Base-by-base conservation (phyloP, 345 rosid genomes). In the Brassica rapa region DNA sequence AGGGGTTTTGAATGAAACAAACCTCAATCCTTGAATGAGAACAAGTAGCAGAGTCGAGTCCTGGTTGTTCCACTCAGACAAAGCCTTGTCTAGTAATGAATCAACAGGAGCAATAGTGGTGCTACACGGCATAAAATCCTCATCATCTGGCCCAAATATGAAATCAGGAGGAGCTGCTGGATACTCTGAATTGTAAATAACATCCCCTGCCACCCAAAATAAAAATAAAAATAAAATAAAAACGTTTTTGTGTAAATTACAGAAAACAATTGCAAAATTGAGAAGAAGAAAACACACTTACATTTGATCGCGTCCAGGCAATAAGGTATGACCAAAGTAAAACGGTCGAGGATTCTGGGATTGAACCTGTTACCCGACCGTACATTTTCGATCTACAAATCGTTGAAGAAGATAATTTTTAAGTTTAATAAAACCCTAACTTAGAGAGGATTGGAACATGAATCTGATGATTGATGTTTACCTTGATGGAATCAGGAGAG, bases 241-340 rank as follows among this genome's bases (percentile, higher is more conserved):
- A 70, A n/a, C 6, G 3, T 11, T 33, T 11, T 33, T 19, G 41
- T 11, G 41, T 19, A 2, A 35, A 8, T 68, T 3, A 59, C 56
- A 51, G 27, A 14, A 30, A 56, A 29, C 21, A 25, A 33, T 59
- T 35, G 65, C n/a, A 49, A 32, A 33, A 33, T 0, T 66, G 63
- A 23, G 30, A 24, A 60, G 10, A 43, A 37, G 39, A 12, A 6
- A 68, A 63, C 7, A 88, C 92, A 88, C 92, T 84, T 55, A 95
- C 99, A 95, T 85, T 85, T 93, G 71, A 93, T 82, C 41, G 86
- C 78, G 75, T 90, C 98, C 6, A 91, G 84, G 78, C 99, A 95
- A 74, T 89, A 95, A 19, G 99, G 97, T 55, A 95, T 89, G 67
- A 89, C 85, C 86, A 95, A 86, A 51, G 96, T 90, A 81, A 93